Evolutionary conservation across 2,329 filamentous ascomycete species (phyloP), one percentile per base, ranked within the genome.

Genomic region (Ophiocordyceps unilateralis): DNA sequence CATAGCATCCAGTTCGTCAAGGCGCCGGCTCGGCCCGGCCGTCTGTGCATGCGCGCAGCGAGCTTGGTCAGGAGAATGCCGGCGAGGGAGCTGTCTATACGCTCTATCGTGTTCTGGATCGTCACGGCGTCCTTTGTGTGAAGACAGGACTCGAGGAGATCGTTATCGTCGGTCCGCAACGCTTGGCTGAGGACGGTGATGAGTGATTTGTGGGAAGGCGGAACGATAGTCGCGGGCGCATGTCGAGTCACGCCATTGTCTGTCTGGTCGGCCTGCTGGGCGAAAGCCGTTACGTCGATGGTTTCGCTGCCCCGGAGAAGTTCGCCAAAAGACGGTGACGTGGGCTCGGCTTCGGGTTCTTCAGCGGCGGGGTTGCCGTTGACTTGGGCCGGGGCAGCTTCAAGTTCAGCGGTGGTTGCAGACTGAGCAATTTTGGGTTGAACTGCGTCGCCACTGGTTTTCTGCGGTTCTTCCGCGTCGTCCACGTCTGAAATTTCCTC

Each of bases 1-100:
- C 87, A 94, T 62, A 95, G 88, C 38, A 96, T 83, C 88, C 91
- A 98, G 15, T 83, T 76, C 73, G 95, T 88, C 26, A 98, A 74
- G 55, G 81, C 84, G 42, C 88, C 87, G 14, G 91, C 89, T 43
- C 91, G 77, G 4, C 89, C 91, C 1, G 91, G 91, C 39, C 86
- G 78, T 50, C 82, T 76, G 62, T 94, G 81, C 58, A 98, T 75
- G 46, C 88, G 76, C 51, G 93, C 83, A 9, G 91, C 85, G 42
- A 98, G 74, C 60, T 85, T 87, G 54, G 79, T 78, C 45, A 98
- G 74, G 10, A 98, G 72, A 8, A 67, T 72, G 30, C 78, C 81
- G 7, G 91, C 88, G 21, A 95, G 76, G 3, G 78, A 73, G 23
- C 87, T 93, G 52, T 93, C 86, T 46, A 96, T 75, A 43, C 87